Evolutionary conservation across 768 basidiomycete species (phyloP), one percentile per base, ranked within the genome.

Genomic region (Lactarius akahatsu): DNA sequence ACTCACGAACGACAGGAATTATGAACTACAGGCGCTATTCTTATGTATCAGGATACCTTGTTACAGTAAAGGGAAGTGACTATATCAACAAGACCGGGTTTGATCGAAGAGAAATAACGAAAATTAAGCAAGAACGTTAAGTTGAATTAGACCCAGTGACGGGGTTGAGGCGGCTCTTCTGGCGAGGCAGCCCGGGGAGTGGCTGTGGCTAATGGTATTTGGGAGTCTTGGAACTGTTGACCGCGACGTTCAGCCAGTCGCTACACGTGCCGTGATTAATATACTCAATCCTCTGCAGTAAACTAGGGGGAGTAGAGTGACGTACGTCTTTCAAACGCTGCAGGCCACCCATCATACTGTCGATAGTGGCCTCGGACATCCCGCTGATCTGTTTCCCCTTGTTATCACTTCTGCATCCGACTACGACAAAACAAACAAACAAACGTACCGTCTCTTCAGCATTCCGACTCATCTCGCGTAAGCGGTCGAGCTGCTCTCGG

Each of bases 321-420:
- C 86, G 67, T 67, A 89, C 88, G 18, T 77, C 77, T 76, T 87
- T 90, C 62, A 91, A 76, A 38, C 80, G 76, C 71, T 89, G 83
- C 57, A 88, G 81, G 0, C 81, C 83, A 28, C 75, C 73, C 59
- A 89, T 74, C 52, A 90, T 80, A 26, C 82, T 80, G 55, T 89
- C 88, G 20, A 91, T 81, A 0, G 88, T 86, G 18, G 82, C 80
- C 73, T 91, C 90, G 2, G 89, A 89, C 65, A 90, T 72, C 59
- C 89, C 87, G 9, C 78, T 76, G 77, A 87, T 82, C 89, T 88
- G 65, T 5, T 63, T 45, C n/a, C n/a, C n/a, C 2, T 3, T 4
- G 41, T 50, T 26, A 50, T 50, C 4, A 30, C 4, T 26, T 59
- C 16, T 16, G 16, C 16, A 18, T 6, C 18, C 50, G 38, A 41